A percentile compares a stretch with the other conserved stretches of the same genome.
phyloP scores from a whole-genome alignment of 805 yeast species.

The Candida silvicultrix region DNA sequence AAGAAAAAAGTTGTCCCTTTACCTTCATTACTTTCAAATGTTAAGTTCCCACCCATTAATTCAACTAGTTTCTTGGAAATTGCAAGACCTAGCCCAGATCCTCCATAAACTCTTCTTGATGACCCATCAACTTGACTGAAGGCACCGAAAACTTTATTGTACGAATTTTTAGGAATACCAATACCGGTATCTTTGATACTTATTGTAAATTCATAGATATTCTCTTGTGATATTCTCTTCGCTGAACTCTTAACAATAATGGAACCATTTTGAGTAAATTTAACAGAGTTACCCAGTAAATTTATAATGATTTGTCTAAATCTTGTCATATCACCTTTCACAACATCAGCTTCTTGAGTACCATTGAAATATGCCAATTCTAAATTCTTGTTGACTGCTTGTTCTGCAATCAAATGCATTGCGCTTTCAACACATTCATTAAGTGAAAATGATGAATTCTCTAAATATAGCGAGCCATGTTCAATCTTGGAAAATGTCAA shows the following conservation, averaged over 20 bases:
- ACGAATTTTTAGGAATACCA: constrained; percentile 77
- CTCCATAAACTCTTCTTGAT: constrained; percentile 84
- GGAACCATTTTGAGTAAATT: constrained; percentile 74
- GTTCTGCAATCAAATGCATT: constrained; percentile 77
- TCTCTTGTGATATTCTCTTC: constrained; percentile 23
- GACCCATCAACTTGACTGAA: constrained; percentile 92
- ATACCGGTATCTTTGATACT: constrained; percentile 86
- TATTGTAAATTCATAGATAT: constrained; percentile 52
- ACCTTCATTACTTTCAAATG: constrained; percentile 77
- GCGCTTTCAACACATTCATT: constrained; percentile 87
- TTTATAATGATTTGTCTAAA: constrained; percentile 78
- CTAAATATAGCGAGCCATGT: constrained; percentile 83
- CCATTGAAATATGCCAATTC: constrained; percentile 76
- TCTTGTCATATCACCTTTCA: constrained; percentile 81
- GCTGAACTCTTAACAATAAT: constrained; percentile 68
- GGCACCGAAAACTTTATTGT: constrained; percentile 78
- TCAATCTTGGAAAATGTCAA: constrained; percentile 87
- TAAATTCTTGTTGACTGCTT: constrained; percentile 75
- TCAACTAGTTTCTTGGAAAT: constrained; percentile 81
- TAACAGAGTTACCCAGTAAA: constrained; percentile 81
- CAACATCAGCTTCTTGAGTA: constrained; percentile 70
- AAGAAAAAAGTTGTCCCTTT: constrained; percentile 76
- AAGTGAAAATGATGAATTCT: constrained; percentile 72
- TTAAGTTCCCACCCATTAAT: constrained; percentile 84
- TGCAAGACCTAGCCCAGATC: constrained; percentile 83